Evolutionary conservation across 2,329 filamentous ascomycete genomes (phyloP).

Genomic region (Fusarium sp.): DNA sequence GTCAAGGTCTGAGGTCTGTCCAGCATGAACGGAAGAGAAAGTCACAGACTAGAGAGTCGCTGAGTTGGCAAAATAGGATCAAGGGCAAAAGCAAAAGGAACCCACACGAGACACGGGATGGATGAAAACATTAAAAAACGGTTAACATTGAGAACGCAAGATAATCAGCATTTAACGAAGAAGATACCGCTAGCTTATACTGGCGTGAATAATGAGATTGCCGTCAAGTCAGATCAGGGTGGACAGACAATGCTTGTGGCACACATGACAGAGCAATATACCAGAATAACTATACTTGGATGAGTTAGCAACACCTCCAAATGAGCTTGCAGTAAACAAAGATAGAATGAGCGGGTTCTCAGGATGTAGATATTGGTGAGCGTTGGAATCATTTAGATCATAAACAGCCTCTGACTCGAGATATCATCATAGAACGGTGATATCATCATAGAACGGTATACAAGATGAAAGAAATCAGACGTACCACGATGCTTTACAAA

Average conservation of each 20-base stretch:
- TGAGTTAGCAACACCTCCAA: not conserved
- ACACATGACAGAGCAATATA: not conserved
- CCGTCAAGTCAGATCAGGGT: not conserved
- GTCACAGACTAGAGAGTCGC: not conserved
- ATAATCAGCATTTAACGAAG: not conserved
- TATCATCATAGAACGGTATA: slow-evolving; percentile 53
- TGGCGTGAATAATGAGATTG: not conserved
- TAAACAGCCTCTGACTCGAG: slow-evolving; percentile 60
- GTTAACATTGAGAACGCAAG: not conserved
- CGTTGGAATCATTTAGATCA: slow-evolving; percentile 55
- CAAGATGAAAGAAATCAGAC: not conserved
- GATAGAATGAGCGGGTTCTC: not conserved
- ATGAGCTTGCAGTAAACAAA: not conserved
- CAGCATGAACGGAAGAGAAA: not conserved
- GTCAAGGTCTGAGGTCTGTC: slow-evolving; percentile 46
- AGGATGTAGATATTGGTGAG: slow-evolving; percentile 46
- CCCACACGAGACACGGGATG: not conserved
- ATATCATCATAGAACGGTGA: slow-evolving; percentile 53
- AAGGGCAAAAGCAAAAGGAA: not conserved
- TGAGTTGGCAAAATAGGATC: not conserved
- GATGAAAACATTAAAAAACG: not conserved
- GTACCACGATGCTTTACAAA: slow-evolving; percentile 34
- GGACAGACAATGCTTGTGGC: not conserved
- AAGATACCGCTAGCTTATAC: not conserved
- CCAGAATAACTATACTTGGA: not conserved